Percentiles rank a stretch among this genome's conserved stretches.
These are phyloP conservation scores for Penicillium sp. DNA, from an alignment of 2,329 filamentous ascomycete species.

Conservation along the genomic window DNA sequence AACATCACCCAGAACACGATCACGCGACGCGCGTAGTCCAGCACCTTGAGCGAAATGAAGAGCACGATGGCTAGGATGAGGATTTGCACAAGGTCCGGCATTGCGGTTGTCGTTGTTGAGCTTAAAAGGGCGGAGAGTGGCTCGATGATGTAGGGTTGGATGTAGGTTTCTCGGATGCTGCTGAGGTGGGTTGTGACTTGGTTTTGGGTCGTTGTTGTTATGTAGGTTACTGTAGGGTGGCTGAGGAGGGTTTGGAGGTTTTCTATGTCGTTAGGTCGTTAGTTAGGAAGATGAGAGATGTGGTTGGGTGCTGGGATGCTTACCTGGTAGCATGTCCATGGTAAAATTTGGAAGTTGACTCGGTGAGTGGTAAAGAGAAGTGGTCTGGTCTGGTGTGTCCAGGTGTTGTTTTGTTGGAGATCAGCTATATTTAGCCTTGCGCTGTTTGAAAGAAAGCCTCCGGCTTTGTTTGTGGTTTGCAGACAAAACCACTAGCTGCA, in stretches of 20 bases:
- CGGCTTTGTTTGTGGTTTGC: not conserved
- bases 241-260: slow-evolving; percentile 20
- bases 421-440: not conserved
- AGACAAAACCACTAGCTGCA: not conserved
- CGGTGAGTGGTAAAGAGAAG: not conserved
- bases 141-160: slow-evolving; percentile 49
- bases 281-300: not conserved
- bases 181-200: slow-evolving; percentile 22
- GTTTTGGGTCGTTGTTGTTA: slow-evolving; percentile 15
- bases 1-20: slow-evolving; percentile 74
- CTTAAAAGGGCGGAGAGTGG: slow-evolving; percentile 35
- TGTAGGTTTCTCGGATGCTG: slow-evolving; percentile 30
- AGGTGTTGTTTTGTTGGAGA: not conserved
- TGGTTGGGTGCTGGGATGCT: not conserved
- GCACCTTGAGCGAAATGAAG: slow-evolving; percentile 59
- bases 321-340: not conserved
- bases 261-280: slow-evolving; percentile 8
- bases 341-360: not conserved
- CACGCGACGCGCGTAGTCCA: slow-evolving; percentile 64
- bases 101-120: slow-evolving; percentile 21
- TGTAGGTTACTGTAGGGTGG: slow-evolving; percentile 15
- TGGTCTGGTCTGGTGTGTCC: not conserved
- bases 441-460: not conserved
- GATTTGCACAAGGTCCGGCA: slow-evolving; percentile 35
- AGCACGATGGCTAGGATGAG: slow-evolving; percentile 55